Conservation (phyloP, 208 protist genomes). For the Acanthamoeba triangularis region DNA sequence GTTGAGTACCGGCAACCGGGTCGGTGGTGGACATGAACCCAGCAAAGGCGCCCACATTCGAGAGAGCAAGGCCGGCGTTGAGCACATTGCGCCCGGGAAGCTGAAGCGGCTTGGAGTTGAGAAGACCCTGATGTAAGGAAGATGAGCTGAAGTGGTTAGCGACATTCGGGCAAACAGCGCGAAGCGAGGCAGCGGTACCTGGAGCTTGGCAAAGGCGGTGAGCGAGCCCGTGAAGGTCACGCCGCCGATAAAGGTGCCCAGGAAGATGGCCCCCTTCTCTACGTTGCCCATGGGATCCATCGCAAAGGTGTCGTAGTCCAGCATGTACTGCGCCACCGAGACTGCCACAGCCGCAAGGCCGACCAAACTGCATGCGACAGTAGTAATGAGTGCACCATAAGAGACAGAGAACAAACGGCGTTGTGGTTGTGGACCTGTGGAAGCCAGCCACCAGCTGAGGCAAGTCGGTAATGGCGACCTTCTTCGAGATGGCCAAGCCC, state of each 20-base stretch:
- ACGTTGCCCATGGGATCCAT: slow-evolving; percentile 79
- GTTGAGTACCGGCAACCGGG: not conserved
- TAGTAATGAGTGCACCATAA: no score
- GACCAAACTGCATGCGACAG: slow-evolving; percentile 80
- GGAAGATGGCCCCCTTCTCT: slow-evolving; percentile 86
- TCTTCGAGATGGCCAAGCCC: slow-evolving; percentile 83
- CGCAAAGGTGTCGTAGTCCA: slow-evolving; percentile 70
- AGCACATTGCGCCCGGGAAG: slow-evolving; percentile 88
- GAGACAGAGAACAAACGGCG: not conserved
- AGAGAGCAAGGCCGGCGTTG: slow-evolving; percentile 84
- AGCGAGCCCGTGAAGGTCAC: slow-evolving; percentile 95
- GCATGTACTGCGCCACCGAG: slow-evolving; percentile 82
- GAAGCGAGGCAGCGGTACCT: slow-evolving; percentile 80
- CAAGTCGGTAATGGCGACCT: slow-evolving; percentile 88
- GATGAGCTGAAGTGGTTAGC: not conserved
- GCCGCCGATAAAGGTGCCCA: slow-evolving; percentile 93
- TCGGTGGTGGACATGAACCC: slow-evolving; percentile 78
- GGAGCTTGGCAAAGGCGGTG: slow-evolving; percentile 94
- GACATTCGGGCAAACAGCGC: not conserved
- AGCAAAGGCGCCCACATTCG: slow-evolving; percentile 78
- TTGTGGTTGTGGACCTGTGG: slow-evolving; percentile 76
- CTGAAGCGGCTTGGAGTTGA: slow-evolving; percentile 86
- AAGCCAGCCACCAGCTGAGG: slow-evolving; percentile 92
- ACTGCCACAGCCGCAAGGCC: slow-evolving; percentile 87
- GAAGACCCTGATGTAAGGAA: not conserved